Base-by-base conservation (phyloP, 2,329 filamentous ascomycete genomes). In the Verticillium nubilum region DNA sequence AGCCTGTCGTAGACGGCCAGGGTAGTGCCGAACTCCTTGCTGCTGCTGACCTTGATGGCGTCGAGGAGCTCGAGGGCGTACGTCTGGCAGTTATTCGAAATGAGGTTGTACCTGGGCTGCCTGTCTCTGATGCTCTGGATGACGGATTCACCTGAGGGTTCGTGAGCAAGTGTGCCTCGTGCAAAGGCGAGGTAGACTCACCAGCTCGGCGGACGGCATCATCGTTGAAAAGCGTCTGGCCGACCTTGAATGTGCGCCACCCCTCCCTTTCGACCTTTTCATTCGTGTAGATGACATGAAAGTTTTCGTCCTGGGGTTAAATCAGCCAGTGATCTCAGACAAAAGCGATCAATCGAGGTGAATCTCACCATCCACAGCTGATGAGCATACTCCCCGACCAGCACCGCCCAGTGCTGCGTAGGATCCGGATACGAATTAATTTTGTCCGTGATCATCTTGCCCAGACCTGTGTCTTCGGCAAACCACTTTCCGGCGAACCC, bases 31-130 rank as follows among this genome's bases (percentile, higher is more conserved):
- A 85, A 84, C 54, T 84, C 74, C 52, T 74, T 77, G 60, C 78
- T 76, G 13, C 74, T 71, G 6, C 80, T 78, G 13, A 80, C 73
- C 60, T 83, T 80, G 60, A 85, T 81, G 29, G 80, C 78, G 60
- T 85, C 80, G 7, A 85, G 76, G 15, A 85, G 70, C 52, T 76
- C 71, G 15, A 83, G 66, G 0, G 80, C 82, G 61, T 81, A 85
- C 19, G 80, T 85, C 64, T 86, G 83, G 67, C 83, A 86, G 69
- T 86, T 86, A 68, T 86, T 86, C 62, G 74, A 80, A 67, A 86
- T 84, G 59, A 86, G 74, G 58, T 85, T 84, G 69, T 86, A 86
- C 1, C 72, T 79, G 0, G 81, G 76, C 10, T 76, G 74, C 56
- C 72, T 76, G 33, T 75, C 68, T 6, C 82, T 71, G 66, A 85